Evolutionary conservation across 2,329 filamentous ascomycete genomes (phyloP).

Genomic region (Pyrenophora tritici-repentis): DNA sequence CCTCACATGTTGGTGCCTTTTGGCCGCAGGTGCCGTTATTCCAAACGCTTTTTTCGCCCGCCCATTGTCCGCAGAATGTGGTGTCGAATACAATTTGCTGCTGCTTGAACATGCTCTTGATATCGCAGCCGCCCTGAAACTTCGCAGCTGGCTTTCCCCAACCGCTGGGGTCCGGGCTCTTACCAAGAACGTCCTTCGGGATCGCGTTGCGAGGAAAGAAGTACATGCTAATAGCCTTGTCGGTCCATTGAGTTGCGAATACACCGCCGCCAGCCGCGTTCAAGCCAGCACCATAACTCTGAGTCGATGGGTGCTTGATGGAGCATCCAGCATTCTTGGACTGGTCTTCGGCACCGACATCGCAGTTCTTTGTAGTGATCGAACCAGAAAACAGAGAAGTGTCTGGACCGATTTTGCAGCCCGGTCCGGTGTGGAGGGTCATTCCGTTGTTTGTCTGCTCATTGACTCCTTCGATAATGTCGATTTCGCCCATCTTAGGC

Average conservation of each 20-base stretch:
- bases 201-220: conserved; percentile 76
- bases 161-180: conserved; percentile 65
- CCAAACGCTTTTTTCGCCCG: conserved; percentile 68
- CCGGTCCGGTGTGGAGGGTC: conserved; percentile 55
- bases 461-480: conserved; percentile 57
- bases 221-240: conserved; percentile 73
- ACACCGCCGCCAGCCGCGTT: conserved; percentile 55
- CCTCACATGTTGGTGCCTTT: conserved; percentile 68
- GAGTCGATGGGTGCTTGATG: conserved; percentile 47
- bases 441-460: conserved; percentile 49
- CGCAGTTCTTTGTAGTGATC: conserved; percentile 56
- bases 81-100: conserved; percentile 82
- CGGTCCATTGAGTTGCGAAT: conserved; percentile 67
- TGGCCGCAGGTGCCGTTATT: conserved; percentile 62
- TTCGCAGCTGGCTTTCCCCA: conserved; percentile 73
- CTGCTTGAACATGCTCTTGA: conserved; percentile 69
- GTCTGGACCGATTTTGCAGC: conserved; percentile 49
- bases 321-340: conserved; percentile 50
- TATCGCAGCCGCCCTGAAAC: conserved; percentile 72
- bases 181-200: conserved; percentile 65
- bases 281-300: conserved; percentile 59
- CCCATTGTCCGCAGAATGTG: conserved; percentile 88
- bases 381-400: conserved; percentile 55
- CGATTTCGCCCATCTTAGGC: conserved; percentile 53
- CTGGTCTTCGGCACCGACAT: conserved; percentile 51